Evolutionary conservation across 495 filamentous ascomycete genomes (phyloP), one percentile per base, ranked within the genome.

Genomic region (Podospora bellae-mahoneyi): DNA sequence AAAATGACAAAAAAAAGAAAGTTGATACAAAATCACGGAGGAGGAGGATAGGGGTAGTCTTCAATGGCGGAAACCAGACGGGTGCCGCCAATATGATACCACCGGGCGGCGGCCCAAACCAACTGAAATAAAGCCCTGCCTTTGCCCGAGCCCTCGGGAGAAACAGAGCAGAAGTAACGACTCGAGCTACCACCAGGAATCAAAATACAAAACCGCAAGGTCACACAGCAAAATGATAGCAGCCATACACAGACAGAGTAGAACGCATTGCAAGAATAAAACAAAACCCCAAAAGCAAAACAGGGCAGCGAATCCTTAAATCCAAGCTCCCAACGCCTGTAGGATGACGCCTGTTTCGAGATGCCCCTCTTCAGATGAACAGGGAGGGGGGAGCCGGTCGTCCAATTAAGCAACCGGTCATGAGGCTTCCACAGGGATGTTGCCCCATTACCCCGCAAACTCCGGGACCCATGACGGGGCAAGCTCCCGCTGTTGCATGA

Each of bases 311-410:
- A 13, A 48, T 48, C 7, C 9, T 48, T 48, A 10, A 48, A 13
- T 48, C 39, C 39, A 48, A 48, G 39, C 39, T 16, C 15, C 39
- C 39, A 16, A 48, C 7, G 2, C 39, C n/a, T 58, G 55, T 18
- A 58, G 44, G 62, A 64, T 64, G 62, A 64, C 32, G 62, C 62
- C 44, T 23, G 32, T 53, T 64, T 54, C 23, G 55, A 58, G 13
- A n/a, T 58, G 55, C n/a, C 23, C n/a, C 55, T 58, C 55, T 58
- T 58, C n/a, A 58, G 55, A 58, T 20, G 23, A 58, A 58, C 55
- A 58, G 6, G 55, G 55, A 23, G 20, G 20, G 20, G 20, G 20
- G 20, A 23, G 20, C 20, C 20, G 55, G n/a, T 58, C 18, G 55
- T 48, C 39, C 39, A 48, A 48, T 48, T 48, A 48, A 48, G 39